phyloP scores from a whole-genome alignment of 495 filamentous ascomycete genomes.

The Immersiella caudata region DNA sequence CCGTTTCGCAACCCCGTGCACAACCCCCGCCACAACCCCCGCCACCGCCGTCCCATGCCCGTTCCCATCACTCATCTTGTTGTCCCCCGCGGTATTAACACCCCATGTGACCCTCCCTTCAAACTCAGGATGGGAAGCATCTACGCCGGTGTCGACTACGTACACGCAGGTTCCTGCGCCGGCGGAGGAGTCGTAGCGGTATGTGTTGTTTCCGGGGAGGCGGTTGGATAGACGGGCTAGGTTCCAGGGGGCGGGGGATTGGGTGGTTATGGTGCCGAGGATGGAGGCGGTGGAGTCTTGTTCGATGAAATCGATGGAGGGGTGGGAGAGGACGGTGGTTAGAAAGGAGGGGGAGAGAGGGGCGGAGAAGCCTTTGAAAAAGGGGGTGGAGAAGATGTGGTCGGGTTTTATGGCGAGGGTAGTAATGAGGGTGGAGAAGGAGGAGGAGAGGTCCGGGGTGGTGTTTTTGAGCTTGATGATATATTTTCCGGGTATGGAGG shows the following conservation, averaged over 20 bases:
- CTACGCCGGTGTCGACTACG: constrained; percentile 61
- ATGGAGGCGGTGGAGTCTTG: constrained; percentile 7
- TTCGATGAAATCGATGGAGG: constrained; percentile 5
- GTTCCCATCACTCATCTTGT: constrained; percentile 38
- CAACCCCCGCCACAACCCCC: constrained; percentile 60
- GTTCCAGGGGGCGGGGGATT: constrained; percentile 45
- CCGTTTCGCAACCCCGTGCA: constrained; percentile 65
- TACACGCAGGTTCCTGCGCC: constrained; percentile 59
- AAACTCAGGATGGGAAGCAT: constrained; percentile 53
- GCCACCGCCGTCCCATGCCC: constrained; percentile 62
- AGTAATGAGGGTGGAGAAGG: neutral
- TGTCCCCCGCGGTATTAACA: constrained; percentile 32
- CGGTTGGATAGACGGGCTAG: constrained; percentile 59
- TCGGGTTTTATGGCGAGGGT: neutral
- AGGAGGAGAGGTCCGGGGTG: neutral
- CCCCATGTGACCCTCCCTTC: constrained; percentile 53
- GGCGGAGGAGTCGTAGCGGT: constrained; percentile 60
- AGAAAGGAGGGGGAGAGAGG: neutral
- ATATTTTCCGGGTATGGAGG: constrained; percentile 7
- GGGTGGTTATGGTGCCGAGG: neutral
- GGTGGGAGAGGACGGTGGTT: neutral
- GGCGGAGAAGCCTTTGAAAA: constrained; percentile 9
- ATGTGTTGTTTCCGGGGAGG: constrained; percentile 49
- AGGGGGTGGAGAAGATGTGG: neutral
- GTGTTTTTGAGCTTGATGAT: constrained; percentile 12